Base-by-base conservation (phyloP, 2,329 filamentous ascomycete species). In the Aspergillus sp. region DNA sequence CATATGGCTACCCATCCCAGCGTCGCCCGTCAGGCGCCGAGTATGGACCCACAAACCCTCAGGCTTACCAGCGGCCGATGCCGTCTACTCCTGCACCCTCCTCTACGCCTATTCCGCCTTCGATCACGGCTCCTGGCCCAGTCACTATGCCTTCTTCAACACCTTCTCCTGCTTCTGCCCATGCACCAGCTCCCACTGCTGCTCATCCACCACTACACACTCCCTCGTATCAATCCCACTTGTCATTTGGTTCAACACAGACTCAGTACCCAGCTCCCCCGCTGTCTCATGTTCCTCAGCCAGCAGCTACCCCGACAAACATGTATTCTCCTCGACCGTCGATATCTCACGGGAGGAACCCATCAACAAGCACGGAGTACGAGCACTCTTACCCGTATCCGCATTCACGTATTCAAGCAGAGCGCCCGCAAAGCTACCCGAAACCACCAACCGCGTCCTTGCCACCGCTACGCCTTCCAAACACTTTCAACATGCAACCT, bases 1-100 rank as follows among this genome's bases (percentile, higher is more conserved):
- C 72, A 17, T 76, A 71, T 42, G 60, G 75, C 2, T 83, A 79
- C 56, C 66, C 61, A 66, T 59, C 79, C 79, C 34, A 36, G 26
- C 77, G 82, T 24, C 77, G 81, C 30, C 79, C 80, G 6, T 82
- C 81, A 17, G 76, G 68, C n/a, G 74, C 75, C 12, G 82, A 83
- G 30, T 76, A 78, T 41, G 70, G 66, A 17, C 71, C 68, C 54
- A 68, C 61, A 48, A 63, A 61, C 38, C 65, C 66, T 13, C 71
- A 74, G 45, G 67, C 70, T 6, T 75, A 74, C 49, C 67, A 71
- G 55, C 68, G 71, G 51, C 66, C 69, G 1, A 68, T 72, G 53
- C 65, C 70, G 30, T 78, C 79, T 50, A 62, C 70, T 13, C 72
- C 78, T 15, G 39, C 18, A 66, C 71, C 56, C 3, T 53, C 53